Base-by-base conservation (phyloP, 139 green algal species). In the Raphidocelis subcapitata region DNA sequence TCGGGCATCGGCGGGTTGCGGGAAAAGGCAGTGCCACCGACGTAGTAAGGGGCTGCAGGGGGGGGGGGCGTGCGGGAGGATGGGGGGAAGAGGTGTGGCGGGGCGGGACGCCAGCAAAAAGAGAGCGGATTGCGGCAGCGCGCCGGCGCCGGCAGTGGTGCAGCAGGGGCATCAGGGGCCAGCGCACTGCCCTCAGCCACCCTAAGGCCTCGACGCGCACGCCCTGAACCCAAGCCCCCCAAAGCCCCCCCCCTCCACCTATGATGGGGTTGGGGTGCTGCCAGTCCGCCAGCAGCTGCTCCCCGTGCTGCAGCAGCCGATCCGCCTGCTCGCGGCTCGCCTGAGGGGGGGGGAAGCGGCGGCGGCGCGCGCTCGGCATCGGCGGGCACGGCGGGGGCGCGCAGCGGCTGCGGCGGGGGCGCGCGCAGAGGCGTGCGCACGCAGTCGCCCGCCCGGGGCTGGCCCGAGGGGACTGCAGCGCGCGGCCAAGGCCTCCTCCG, bases 261-360 rank as follows among this genome's bases (percentile, higher is more conserved):
- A 76, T n/a, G 18, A 76, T 35, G 2, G 70, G 70, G 47, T 76
- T 60, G 26, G 70, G 70, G 70, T 76, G 61, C 32, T 55, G 65
- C 70, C 70, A 76, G 18, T 76, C 70, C 26, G 33, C 41, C 31
- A 76, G 61, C 61, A 76, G 70, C 70, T 69, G 61, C 70, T 76
- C 70, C 20, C 70, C 70, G 59, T 69, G 60, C 54, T 46, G 56
- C 0, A 76, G 70, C 70, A 76, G 41, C 26, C 70, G 70, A 33
- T 76, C 61, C 46, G 70, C 70, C 67, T 60, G 28, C 32, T 76
- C 70, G 37, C 70, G 70, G 33, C 61, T 76, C 2, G 44, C 46
- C 70, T 76, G 70, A 47, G 41, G 20, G 12, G 24, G 31, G 0
- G 21, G 51, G 41, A 12, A 49, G 41, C 41, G 41, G 41, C n/a